Evolutionary conservation across 306 rosid genomes (phyloP).

Genomic region (Vigna trinervia): DNA sequence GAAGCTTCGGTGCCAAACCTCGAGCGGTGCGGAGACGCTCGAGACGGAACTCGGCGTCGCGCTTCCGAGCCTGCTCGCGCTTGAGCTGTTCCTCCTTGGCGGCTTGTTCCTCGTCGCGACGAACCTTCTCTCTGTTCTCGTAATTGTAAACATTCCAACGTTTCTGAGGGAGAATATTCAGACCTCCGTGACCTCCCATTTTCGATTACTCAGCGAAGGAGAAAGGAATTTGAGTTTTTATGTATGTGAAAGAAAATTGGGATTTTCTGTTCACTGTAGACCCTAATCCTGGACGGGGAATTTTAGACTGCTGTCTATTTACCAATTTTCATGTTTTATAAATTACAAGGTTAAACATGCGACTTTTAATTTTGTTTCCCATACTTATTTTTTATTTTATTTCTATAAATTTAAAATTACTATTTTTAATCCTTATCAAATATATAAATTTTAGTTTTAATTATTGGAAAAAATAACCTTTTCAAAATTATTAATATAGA

Average conservation of each 20-base stretch:
- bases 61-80: conserved; percentile 70
- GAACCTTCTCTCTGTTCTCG: conserved; percentile 90
- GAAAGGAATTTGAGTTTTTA: background rate
- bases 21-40: conserved; percentile 72
- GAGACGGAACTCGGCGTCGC: conserved; percentile 81
- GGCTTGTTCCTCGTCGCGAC: conserved; percentile 84
- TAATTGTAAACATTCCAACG: conserved; percentile 93
- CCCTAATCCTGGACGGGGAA: too few relatives aligned
- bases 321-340: too few relatives aligned
- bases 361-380: too few relatives aligned
- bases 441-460: too few relatives aligned
- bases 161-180: conserved; percentile 95
- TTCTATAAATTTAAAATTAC: too few relatives aligned
- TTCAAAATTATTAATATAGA: too few relatives aligned
- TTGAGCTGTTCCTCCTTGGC: conserved; percentile 91
- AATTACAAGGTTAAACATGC: too few relatives aligned
- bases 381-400: too few relatives aligned
- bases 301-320: too few relatives aligned
- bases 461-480: too few relatives aligned
- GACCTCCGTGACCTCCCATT: conserved; percentile 97
- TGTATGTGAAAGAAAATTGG: background rate
- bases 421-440: too few relatives aligned
- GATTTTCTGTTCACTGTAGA: too few relatives aligned
- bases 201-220: background rate
- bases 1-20: conserved; percentile 65